Evolutionary conservation across 2,329 filamentous ascomycete genomes (phyloP), one percentile per base, ranked within the genome.

Genomic region (Pestalotiopsis sp.): DNA sequence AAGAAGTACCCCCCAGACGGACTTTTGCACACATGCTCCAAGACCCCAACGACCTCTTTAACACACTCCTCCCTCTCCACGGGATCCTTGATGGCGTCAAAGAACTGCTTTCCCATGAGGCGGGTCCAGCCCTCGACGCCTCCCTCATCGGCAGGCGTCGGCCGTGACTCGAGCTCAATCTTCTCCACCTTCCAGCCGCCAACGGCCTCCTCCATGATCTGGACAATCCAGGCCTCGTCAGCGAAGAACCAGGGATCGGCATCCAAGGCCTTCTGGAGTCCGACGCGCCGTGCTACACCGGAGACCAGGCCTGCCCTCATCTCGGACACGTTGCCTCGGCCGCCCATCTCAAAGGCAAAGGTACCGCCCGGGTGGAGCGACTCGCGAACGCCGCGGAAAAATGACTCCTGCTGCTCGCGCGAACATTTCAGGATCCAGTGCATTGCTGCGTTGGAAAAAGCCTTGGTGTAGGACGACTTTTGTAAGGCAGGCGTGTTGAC

Each of bases 161-260:
- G 89, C 65, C 91, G 79, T 81, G 90, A 92, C 80, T 92, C 90
- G 23, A 84, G 77, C 81, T 94, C 91, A 0, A 86, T 78, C 72
- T 77, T 81, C 73, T 88, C 84, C 3, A 90, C 79, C 68, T 77
- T 75, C 78, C 84, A 86, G 27, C 84, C 85, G 20, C 82, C 84
- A 1, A 83, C 82, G 63, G 80, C 78, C 25, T 81, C 76, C 70
- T 85, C 80, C 69, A 83, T 74, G 52, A 81, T 76, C 49, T 77
- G 71, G 39, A 72, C 78, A 77, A 88, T 85, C 89, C 89, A 91
- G 0, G 72, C 76, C 74, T 90, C 89, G 71, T 90, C 89, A 0
- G 91, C 90, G 77, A 93, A 94, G 78, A 92, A 93, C 91, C 91
- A 94, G 4, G 91, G 91, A 70, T 86, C 86, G 0, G 81, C 83